Evolutionary conservation across 2,329 filamentous ascomycete genomes (phyloP), one percentile per base, ranked within the genome.

Genomic region (Phialophora tarda): DNA sequence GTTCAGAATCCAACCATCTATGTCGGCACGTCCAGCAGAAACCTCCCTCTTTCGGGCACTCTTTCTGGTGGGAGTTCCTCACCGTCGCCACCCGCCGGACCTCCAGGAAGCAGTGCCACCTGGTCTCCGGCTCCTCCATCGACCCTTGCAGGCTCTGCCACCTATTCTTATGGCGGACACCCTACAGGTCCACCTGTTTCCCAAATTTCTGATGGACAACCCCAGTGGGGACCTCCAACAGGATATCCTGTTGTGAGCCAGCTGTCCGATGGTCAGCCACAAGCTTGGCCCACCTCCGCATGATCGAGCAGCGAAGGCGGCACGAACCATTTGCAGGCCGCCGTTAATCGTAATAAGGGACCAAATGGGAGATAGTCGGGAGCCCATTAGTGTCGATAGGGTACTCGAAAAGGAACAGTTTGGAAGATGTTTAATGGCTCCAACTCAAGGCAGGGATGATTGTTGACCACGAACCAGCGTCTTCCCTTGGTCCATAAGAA

Each of bases 11-110:
- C 82, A 60, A 87, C 80, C 64, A 82, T 87, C 48, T 85, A 84
- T 69, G 86, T 89, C 5, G 87, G 87, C 28, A 82, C 79, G 69
- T 86, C 83, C 3, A 87, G 85, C 65, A 81, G 86, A 71, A 87
- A 84, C 64, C 75, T 89, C 70, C 81, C 80, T 24, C 79, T 89
- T 12, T 73, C 75, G 23, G 78, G 77, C 21, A 71, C 74, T 14
- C 67, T 83, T 62, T 77, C 77, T 14, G 51, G 64, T 30, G 59
- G 58, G 23, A 51, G 63, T 26, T 32, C 28, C 17, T 54, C 62
- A 17, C 53, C 62, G 11, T 53, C 55, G 7, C 38, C 44, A 58
- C 32, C 54, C 12, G 11, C 32, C 8, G 21, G 23, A 30, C 50
- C 38, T 11, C 55, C 62, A 32, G 28, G 28, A 24, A 7, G 53